Conservation (phyloP, 2,329 filamentous ascomycete genomes). For the Dactylellina haptotyla region DNA sequence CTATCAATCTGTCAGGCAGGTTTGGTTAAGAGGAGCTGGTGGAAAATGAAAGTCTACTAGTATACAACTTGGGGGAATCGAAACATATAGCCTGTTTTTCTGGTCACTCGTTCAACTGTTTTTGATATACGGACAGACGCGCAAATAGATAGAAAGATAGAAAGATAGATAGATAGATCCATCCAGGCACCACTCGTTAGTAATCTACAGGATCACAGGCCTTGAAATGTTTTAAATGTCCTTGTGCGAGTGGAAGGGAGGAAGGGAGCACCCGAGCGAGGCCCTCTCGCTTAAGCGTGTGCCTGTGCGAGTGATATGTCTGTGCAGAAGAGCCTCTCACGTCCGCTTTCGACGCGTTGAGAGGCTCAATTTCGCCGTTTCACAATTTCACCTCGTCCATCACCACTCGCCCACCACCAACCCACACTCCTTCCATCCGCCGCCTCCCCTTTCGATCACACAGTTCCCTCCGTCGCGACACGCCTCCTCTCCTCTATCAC, state of each 20-base stretch:
- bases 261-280: not conserved
- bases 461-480: conserved; percentile 6
- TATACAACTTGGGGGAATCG: too few species aligned
- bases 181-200: too few species aligned
- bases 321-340: not conserved
- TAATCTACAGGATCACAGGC: too few species aligned
- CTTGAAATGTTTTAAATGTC: too few species aligned
- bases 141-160: too few species aligned
- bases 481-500: not conserved
- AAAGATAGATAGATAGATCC: too few species aligned
- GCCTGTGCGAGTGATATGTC: not conserved
- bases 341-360: not conserved
- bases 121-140: too few species aligned
- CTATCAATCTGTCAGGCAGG: too few species aligned
- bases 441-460: not conserved
- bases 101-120: too few species aligned
- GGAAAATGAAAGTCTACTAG: too few species aligned
- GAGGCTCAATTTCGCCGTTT: conserved; percentile 6
- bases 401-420: not conserved
- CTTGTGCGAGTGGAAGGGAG: not conserved
- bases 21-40: too few species aligned
- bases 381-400: not conserved
- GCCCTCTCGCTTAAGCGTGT: not conserved
- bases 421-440: not conserved
- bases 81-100: too few species aligned